A percentile compares a stretch with the other conserved stretches of the same genome.
Evolutionary conservation across 1,139 yeast species (phyloP).

Genomic region (Torulaspora globosa): DNA sequence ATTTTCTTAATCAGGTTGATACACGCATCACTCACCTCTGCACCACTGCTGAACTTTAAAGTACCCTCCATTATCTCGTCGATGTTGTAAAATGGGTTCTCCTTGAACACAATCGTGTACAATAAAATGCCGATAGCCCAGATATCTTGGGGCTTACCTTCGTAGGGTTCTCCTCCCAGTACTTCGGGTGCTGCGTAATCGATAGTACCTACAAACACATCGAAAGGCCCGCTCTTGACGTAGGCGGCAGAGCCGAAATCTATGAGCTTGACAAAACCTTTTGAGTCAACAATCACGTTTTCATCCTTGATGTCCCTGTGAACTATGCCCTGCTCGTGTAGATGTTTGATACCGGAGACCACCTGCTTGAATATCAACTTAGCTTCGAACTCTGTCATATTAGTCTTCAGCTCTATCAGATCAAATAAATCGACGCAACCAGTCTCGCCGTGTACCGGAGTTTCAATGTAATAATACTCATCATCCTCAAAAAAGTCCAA

Average conservation of each 20-base stretch:
- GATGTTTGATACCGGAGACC: conserved; percentile 69
- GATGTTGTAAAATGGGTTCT: conserved; percentile 90
- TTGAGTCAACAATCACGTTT: conserved; percentile 79
- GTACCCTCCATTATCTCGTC: conserved; percentile 94
- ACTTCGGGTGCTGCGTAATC: conserved; percentile 98
- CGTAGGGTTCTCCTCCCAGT: conserved; percentile 78
- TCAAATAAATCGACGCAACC: conserved; percentile 93
- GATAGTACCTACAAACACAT: conserved; percentile 93
- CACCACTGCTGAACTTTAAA: conserved; percentile 57
- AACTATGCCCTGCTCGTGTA: conserved; percentile 81
- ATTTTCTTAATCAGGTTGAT: conserved; percentile 59
- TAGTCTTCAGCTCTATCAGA: conserved; percentile 75
- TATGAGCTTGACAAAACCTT: conserved; percentile 73
- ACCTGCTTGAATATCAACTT: conserved; percentile 75
- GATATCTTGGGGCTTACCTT: conserved; percentile 90
- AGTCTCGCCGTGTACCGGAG: conserved; percentile 80
- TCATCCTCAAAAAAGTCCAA: conserved; percentile 91
- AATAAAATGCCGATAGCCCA: conserved; percentile 94
- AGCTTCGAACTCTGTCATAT: conserved; percentile 74
- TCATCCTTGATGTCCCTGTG: conserved; percentile 96
- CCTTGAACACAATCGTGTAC: conserved; percentile 87
- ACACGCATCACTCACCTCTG: conserved; percentile 50
- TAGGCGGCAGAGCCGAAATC: conserved; percentile 97
- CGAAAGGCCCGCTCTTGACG: conserved; percentile 86
- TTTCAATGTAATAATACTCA: conserved; percentile 81